Conservation (phyloP, 495 filamentous ascomycete genomes). For the Penicillium dipodomyicola region DNA sequence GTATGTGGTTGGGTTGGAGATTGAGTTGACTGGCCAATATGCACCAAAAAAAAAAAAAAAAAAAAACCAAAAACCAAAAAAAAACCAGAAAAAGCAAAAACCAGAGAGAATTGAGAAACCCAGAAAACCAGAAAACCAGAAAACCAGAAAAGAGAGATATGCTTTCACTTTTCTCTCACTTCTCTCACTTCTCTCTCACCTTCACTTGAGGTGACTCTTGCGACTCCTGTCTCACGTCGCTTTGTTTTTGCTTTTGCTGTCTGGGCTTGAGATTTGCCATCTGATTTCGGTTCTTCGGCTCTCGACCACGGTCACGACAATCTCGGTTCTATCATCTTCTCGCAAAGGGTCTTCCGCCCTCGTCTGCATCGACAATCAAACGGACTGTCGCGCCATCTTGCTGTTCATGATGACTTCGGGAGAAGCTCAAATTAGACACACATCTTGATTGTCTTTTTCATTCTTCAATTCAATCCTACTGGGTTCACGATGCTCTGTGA, state of each 20-base stretch:
- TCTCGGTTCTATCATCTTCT: too few relatives aligned
- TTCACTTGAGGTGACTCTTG: not conserved
- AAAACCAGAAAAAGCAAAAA: not conserved
- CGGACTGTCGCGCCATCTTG: too few relatives aligned
- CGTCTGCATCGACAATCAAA: too few relatives aligned
- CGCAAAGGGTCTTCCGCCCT: too few relatives aligned
- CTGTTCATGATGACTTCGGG: too few relatives aligned
- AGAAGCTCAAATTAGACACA: too few relatives aligned
- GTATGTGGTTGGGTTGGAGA: not conserved
- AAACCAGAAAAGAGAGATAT: not conserved
- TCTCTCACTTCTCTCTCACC: not conserved
- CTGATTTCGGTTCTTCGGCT: not conserved
- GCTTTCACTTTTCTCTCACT: not conserved
- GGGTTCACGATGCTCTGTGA: too few relatives aligned
- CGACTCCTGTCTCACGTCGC: not conserved
- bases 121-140: too few relatives aligned
- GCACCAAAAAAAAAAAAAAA: not conserved
- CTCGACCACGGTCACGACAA: not conserved
- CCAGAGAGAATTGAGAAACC: too few relatives aligned
- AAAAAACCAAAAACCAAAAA: not conserved
- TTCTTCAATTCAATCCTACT: too few relatives aligned
- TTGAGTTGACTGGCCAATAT: slow-evolving; percentile 6
- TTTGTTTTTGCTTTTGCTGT: not conserved
- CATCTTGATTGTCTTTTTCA: too few relatives aligned
- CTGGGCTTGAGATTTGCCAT: not conserved